phyloP scores from a whole-genome alignment of 257 asterid genomes.

The Plantago major region DNA sequence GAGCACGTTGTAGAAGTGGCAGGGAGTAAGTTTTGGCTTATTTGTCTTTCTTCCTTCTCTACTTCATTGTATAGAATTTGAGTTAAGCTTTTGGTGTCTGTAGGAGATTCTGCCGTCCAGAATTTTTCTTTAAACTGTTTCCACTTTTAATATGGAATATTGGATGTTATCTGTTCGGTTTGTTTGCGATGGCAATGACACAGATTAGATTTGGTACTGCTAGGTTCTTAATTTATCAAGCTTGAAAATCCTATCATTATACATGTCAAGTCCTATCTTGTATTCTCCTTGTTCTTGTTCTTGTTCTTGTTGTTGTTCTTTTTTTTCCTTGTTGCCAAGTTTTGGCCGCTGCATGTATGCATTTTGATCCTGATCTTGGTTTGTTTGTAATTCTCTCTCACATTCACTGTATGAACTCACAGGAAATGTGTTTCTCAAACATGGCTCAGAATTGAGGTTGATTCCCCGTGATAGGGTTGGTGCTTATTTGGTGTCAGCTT shows the following conservation, averaged over 20 bases:
- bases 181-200: neutral
- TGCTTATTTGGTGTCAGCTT: conserved; percentile 24
- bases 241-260: neutral
- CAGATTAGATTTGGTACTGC: neutral
- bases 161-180: neutral
- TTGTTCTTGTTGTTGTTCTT: neutral
- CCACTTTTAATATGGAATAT: too few species aligned
- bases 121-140: too few species aligned
- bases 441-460: conserved; percentile 83
- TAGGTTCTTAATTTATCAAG: neutral
- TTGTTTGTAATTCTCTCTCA: conserved; percentile 9
- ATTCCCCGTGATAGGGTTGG: conserved; percentile 96
- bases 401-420: conserved; percentile 21
- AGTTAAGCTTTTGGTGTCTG: too few species aligned
- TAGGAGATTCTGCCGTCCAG: too few species aligned
- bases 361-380: conserved; percentile 11
- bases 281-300: neutral
- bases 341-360: neutral
- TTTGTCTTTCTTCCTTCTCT: too few species aligned
- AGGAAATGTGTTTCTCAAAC: conserved; percentile 93
- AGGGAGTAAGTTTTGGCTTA: too few species aligned
- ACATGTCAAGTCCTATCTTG: neutral
- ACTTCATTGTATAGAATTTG: too few species aligned
- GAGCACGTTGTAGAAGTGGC: too few species aligned
- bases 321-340: neutral